Base-by-base conservation (phyloP, 495 filamentous ascomycete genomes). In the Aspergillus carlsbadensis region DNA sequence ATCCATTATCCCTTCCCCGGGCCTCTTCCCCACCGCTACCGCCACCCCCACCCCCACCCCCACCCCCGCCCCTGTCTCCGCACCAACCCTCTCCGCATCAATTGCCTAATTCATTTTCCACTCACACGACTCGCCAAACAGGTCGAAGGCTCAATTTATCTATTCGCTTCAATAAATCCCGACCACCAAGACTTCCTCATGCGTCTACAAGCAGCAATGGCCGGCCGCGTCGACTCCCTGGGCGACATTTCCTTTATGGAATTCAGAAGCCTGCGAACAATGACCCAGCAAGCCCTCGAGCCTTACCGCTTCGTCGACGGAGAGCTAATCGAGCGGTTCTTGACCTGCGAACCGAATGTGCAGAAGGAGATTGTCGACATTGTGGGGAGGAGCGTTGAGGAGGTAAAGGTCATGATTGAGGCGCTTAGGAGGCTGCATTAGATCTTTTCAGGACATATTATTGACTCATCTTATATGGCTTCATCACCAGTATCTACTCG, bases 231-330 rank as follows among this genome's bases (percentile, higher is more conserved):
- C 40, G 71, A 84, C 41, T 85, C 84, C 2, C 78, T 85, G 0
- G 92, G 92, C 1, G 68, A 80, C 29, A 78, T 97, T 11, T 77
- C 87, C 0, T 96, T 95, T 70, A 81, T 81, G 46, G 75, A 75
- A 4, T 99, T 88, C 70, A 83, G 94, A 18, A 88, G 87, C 0
- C 96, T 93, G 71, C 81, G 83, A 42, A 91, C 82, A 20, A 73
- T 78, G 31, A 85, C 87, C 21, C 75, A 88, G 36, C 85, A 87
- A 47, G 81, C 82, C 0, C 84, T 88, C 4, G 89, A 88, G 53
- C 94, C 95, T 1, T 87, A 83, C 58, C 80, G 94, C 7, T 96
- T 98, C 64, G 84, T 98, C 40, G 94, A 99, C 64, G 94, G 92
- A 0, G 94, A 98, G 65, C 72, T 98, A 47, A 77, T 99, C 22